phyloP scores from a whole-genome alignment of 148 eudicot genomes.

The Suaeda aralocaspica region DNA sequence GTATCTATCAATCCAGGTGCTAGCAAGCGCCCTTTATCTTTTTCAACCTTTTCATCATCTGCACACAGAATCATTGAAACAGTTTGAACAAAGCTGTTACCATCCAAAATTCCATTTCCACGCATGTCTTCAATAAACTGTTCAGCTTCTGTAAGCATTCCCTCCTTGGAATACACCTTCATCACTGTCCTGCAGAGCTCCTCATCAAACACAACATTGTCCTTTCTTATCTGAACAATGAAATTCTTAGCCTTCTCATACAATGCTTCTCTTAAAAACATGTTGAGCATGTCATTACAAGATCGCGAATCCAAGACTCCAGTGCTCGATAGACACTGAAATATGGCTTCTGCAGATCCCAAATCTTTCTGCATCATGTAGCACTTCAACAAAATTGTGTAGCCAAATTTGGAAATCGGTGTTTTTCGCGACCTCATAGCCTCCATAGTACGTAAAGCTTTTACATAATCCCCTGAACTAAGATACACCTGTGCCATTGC shows the following conservation, averaged over 20 bases:
- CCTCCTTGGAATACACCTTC: slow-evolving; percentile 61
- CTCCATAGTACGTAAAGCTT: slow-evolving; percentile 60
- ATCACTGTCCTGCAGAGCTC: slow-evolving; percentile 55
- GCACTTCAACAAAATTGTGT: slow-evolving; percentile 59
- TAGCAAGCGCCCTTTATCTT: slow-evolving; percentile 26
- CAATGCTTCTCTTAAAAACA: slow-evolving; percentile 45
- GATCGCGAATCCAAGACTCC: slow-evolving; percentile 58
- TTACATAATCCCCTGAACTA: slow-evolving; percentile 43
- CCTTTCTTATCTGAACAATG: slow-evolving; percentile 50
- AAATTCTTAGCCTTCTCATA: slow-evolving; percentile 60
- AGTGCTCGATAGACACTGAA: slow-evolving; percentile 51
- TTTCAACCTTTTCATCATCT: slow-evolving; percentile 22
- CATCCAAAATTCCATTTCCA: slow-evolving; percentile 29
- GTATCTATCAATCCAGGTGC: slow-evolving; percentile 33
- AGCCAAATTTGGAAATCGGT: slow-evolving; percentile 54
- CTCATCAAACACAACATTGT: slow-evolving; percentile 52
- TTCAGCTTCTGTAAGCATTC: slow-evolving; percentile 54
- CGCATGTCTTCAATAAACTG: slow-evolving; percentile 48
- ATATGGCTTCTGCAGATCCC: slow-evolving; percentile 58
- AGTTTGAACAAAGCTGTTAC: slow-evolving; percentile 43
- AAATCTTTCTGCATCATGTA: slow-evolving; percentile 60
- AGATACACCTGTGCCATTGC: slow-evolving; percentile 94
- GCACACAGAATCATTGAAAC: slow-evolving; percentile 33
- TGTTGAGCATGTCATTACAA: slow-evolving; percentile 65
- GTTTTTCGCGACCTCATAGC: slow-evolving; percentile 56